Base-by-base conservation (phyloP, 371 early-diverging fungal genomes). In the Mortierella sp. region DNA sequence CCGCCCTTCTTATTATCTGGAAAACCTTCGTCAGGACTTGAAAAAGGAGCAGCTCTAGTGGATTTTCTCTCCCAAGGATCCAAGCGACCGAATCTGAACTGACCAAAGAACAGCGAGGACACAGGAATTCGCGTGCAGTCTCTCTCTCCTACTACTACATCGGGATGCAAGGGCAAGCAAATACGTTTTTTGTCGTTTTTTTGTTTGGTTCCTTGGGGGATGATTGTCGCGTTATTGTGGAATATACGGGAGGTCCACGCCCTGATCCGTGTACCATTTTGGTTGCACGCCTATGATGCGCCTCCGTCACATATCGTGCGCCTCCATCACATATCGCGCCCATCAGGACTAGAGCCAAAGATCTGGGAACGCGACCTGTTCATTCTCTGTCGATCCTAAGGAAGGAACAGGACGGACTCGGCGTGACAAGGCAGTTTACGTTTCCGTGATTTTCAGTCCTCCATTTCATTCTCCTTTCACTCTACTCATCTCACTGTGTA, bases 121-220 rank as follows among this genome's bases (percentile, higher is more conserved):
- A 24, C 10, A 21, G 21, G 68, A 11, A 38, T 24, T 56, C 38
- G 24, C 68, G 11, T 8, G 10, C 24, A 24, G 68, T 21, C 24
- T 41, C 41, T 41, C 41, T 35, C 68, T 16, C 21, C 41, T 68
- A 6, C 16, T 43, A 43, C 56, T 32, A 41, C 10, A 44, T 44
- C 77, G 72, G 74, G 78, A 78, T 35, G 63, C 70, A 48, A 74
- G 79, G 79, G 76, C 81, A 80, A 76, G 81, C 81, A 27, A 27
- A 73, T 44, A 24, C 54, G 44, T 75, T 76, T 72, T 72, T 72
- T 63, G 44, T 75, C 72, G 76, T 73, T 73, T 43, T 78, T 72
- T 41, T 78, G 27, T 68, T 65, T 35, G 43, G 63, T 63, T 63
- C 18, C 18, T 63, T 63, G 63, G 63, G 32, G 32, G 38, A 63